Evolutionary conservation across 2,329 filamentous ascomycete genomes (phyloP).

Genomic region (Plectosphaerella sp.): DNA sequence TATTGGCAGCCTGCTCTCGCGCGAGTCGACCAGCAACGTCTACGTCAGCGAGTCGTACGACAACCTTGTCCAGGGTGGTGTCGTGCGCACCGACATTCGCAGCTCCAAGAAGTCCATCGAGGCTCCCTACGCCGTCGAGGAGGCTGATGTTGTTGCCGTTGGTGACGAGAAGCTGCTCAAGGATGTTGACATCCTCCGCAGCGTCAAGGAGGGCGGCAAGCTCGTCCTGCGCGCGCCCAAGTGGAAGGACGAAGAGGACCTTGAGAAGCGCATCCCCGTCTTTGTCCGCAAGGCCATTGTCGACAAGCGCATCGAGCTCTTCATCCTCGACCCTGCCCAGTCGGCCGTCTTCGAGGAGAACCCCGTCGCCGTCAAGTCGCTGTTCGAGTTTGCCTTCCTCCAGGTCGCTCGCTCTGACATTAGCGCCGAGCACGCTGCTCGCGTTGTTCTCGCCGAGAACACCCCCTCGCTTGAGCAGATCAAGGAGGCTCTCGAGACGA

Average conservation of each 20-base stretch:
- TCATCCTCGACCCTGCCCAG: constrained; percentile 67
- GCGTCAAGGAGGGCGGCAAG: constrained; percentile 65
- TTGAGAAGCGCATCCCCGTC: constrained; percentile 79
- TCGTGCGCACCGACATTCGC: constrained; percentile 79
- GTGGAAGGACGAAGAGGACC: constrained; percentile 74
- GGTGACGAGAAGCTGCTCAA: constrained; percentile 73
- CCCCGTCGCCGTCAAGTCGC: constrained; percentile 54
- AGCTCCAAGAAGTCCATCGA: constrained; percentile 79
- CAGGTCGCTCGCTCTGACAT: constrained; percentile 67
- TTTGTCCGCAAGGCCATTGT: constrained; percentile 67
- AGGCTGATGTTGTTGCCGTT: constrained; percentile 75
- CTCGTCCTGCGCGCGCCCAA: constrained; percentile 72
- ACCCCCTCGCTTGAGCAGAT: constrained; percentile 46
- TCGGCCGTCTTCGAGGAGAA: constrained; percentile 66
- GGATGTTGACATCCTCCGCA: constrained; percentile 69
- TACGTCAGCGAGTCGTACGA: constrained; percentile 58
- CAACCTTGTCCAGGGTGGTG: constrained; percentile 69
- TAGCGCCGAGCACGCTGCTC: constrained; percentile 57
- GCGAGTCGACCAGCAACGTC: constrained; percentile 63
- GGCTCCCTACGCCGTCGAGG: constrained; percentile 73
- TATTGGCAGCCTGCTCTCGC: constrained; percentile 59
- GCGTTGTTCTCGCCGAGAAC: constrained; percentile 56
- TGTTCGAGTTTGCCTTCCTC: constrained; percentile 80
- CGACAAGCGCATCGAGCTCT: constrained; percentile 66
- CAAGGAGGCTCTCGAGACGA: constrained; percentile 63